Evolutionary conservation across 2,329 filamentous ascomycete species (phyloP).

Genomic region (Ascosphaera apis): DNA sequence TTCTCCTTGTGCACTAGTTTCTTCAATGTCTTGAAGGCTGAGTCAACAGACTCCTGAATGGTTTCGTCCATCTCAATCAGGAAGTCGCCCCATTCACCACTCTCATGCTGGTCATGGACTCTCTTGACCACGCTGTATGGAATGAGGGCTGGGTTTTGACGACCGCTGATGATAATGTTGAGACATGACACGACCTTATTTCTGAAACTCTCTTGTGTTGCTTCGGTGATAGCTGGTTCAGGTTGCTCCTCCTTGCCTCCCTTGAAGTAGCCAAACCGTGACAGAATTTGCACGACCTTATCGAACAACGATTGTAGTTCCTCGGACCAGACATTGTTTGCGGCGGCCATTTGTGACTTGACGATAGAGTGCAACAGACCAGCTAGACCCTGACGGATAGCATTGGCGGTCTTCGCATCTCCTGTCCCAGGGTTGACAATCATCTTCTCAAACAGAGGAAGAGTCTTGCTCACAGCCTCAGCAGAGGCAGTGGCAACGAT

Average conservation of each 20-base stretch:
- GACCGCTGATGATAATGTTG: constrained; percentile 24
- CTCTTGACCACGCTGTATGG: constrained; percentile 19
- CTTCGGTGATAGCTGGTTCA: constrained; percentile 23
- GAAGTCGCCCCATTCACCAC: constrained; percentile 16
- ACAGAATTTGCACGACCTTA: constrained; percentile 22
- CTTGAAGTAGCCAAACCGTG: constrained; percentile 27
- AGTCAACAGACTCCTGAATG: constrained; percentile 19
- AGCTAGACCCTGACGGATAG: constrained; percentile 25
- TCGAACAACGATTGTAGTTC: constrained; percentile 21
- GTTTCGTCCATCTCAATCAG: constrained; percentile 26
- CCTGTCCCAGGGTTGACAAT: constrained; percentile 23
- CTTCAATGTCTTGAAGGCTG: constrained; percentile 19
- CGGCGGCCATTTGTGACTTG: constrained; percentile 16
- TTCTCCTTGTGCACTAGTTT: constrained; percentile 21
- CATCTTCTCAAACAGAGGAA: constrained; percentile 27
- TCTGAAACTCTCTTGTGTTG: constrained; percentile 28
- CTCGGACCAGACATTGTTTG: constrained; percentile 10
- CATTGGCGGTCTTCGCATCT: constrained; percentile 23
- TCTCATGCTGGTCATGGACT: constrained; percentile 17
- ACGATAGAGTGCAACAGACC: constrained; percentile 30
- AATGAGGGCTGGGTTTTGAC: constrained; percentile 15
- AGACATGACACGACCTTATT: constrained; percentile 32
- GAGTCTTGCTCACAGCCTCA: constrained; percentile 27
- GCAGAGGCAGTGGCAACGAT: constrained; percentile 38
- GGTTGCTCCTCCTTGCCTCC: constrained; percentile 16